These are phyloP conservation scores for Suhomyces sp. DNA, from an alignment of 805 yeast species.

Conservation along the genomic window DNA sequence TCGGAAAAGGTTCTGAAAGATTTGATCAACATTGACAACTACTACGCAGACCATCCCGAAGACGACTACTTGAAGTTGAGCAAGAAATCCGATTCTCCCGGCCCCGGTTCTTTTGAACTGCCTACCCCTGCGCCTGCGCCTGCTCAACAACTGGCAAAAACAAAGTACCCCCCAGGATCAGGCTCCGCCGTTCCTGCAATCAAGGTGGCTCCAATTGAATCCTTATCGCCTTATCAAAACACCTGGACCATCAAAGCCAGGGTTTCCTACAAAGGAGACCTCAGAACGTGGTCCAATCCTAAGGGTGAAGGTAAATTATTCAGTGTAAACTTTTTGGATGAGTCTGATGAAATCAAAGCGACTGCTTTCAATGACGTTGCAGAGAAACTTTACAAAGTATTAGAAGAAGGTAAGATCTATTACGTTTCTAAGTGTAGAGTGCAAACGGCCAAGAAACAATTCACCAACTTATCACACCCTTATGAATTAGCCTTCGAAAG, in stretches of 20 bases:
- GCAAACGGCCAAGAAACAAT: constrained; percentile 81
- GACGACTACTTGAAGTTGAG: constrained; percentile 38
- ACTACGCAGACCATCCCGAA: constrained; percentile 57
- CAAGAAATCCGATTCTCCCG: constrained; percentile 7
- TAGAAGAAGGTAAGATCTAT: constrained; percentile 89
- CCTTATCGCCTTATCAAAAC: constrained; percentile 86
- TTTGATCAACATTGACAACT: constrained; percentile 53
- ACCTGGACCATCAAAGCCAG: constrained; percentile 93
- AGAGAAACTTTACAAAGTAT: constrained; percentile 67
- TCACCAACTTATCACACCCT: constrained; percentile 79
- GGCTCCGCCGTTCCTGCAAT: constrained; percentile 12
- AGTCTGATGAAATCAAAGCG: constrained; percentile 93
- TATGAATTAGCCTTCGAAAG: constrained; percentile 83
- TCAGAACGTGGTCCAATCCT: constrained; percentile 83
- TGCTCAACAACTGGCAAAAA: constrained; percentile 10
- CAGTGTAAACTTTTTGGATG: constrained; percentile 84
- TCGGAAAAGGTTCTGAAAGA: constrained; percentile 37
- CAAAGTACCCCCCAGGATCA: constrained; percentile 6
- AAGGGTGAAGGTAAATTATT: constrained; percentile 89
- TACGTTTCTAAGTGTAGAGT: constrained; percentile 80
- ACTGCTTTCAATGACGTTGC: constrained; percentile 91
- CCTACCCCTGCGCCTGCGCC: constrained; percentile 9
- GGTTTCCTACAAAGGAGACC: constrained; percentile 82
- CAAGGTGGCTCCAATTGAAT: constrained; percentile 73
- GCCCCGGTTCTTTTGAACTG: constrained; percentile 11